Evolutionary conservation across 139 green algal genomes (phyloP), one percentile per base, ranked within the genome.

Genomic region (Chloropicon primus): DNA sequence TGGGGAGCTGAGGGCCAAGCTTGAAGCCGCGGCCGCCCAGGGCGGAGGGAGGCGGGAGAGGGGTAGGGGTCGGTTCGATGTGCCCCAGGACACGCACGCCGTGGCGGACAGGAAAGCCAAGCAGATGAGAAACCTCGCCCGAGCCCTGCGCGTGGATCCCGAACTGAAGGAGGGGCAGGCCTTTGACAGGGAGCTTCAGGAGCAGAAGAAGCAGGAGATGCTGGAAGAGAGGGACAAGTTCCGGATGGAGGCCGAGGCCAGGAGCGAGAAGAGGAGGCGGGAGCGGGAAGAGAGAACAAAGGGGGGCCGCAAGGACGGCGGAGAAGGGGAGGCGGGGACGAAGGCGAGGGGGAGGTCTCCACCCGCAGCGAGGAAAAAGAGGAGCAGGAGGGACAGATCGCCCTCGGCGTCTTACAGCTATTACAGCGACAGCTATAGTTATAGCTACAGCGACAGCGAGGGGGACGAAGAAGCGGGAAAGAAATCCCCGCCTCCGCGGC

Each of bases 141-240:
- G 41, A 17, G 41, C 41, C 41, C 17, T 62, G 41, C 5, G 41
- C 10, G 41, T 62, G 41, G 17, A 62, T 17, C 41, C 41, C 41
- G 71, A 93, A 0, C 27, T 85, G 17, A 88, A 88, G 26, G 93
- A 97, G 86, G 94, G 93, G 0, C 90, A 97, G 74, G 93, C 93
- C 10, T 98, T 98, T 80, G 88, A 97, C 86, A 82, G 81, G 1
- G 93, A 97, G 74, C 86, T 84, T 17, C 81, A 86, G 76, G 78
- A 91, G 76, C 76, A 83, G 26, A 74, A 80, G 73, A 86, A 85
- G 76, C 78, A 85, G 73, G 87, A 90, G 72, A 24, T 71, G 29
- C 80, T 86, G 1, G 83, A 77, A 21, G 78, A 85, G 78, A 80
- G 82, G 2, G 82, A 89, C 53, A 77, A 82, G 54, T 22, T 22